Base-by-base conservation (phyloP, 148 eudicot species). In the Simmondsia chinensis region DNA sequence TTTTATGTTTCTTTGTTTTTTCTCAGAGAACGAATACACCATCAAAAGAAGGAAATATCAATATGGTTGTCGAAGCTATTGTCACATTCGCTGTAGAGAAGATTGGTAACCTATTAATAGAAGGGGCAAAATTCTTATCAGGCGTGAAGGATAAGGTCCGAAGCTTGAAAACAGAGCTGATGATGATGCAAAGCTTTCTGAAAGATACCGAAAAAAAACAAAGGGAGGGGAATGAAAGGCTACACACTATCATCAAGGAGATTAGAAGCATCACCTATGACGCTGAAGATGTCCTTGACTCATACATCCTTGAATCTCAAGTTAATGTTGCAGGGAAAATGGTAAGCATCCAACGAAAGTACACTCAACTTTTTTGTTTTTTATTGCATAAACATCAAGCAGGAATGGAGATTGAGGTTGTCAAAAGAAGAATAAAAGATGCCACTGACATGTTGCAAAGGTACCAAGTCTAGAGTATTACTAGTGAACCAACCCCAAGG, bases 211-310 rank as follows among this genome's bases (percentile, higher is more conserved):
- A n/a, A n/a, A n/a, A n/a, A 16, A 8, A 29, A n/a, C 20, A 45
- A 26, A 22, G 17, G 4, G 20, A 9, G 2, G 22, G 21, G 1
- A 16, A 45, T 0, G 49, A 45, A 29, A 9, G 20, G 10, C 32
- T 45, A 20, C 34, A 13, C 22, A 45, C 17, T 7, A 24, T 20
- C 4, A 14, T 20, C 11, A 28, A 12, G n/a, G 35, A 46, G 21
- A 46, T 46, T 20, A 15, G 50, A 14, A 46, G 7, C 24, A 29
- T 46, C 17, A 36, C 36, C 17, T 46, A 46, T 46, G 50, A 46
- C 17, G 35, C 50, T 16, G 37, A 46, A 30, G 50, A 46, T 16
- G 8, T 46, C 22, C 16, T 46, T 19, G 50, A 46, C 0, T 46
- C 36, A 1, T 18, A 18, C 14, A 46, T 46, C 50, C 22, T 46